Conservation (phyloP, 208 protist genomes). For the Trypanosoma boissoni region DNA sequence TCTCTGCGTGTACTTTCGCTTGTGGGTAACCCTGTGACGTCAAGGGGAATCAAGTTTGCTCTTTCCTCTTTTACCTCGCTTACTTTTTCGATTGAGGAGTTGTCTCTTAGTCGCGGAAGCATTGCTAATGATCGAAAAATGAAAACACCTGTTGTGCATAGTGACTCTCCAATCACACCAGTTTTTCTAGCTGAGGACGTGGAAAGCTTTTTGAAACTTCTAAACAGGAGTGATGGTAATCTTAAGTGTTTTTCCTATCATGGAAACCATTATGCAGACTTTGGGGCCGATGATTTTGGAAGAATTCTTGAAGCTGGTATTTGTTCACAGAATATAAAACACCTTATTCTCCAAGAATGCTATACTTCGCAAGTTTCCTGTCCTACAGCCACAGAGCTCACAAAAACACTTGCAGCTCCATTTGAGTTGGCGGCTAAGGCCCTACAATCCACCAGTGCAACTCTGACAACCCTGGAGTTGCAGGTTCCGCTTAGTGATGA, state of each 20-base stretch:
- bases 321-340: neutral
- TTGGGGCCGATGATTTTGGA: neutral
- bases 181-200: neutral
- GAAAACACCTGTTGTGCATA: neutral
- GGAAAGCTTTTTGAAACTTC: neutral
- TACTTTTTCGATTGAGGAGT: neutral
- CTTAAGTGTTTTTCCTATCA: constrained; percentile 5
- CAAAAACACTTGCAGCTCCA: constrained; percentile 24
- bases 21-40: constrained; percentile 49
- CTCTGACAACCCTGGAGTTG: constrained; percentile 42
- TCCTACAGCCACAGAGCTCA: neutral
- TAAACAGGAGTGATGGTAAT: neutral
- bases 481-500: constrained; percentile 58
- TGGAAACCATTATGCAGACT: neutral
- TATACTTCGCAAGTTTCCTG: constrained; percentile 11
- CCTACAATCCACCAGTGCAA: constrained; percentile 25
- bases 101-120: neutral
- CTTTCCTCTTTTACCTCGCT: neutral
- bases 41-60: constrained; percentile 19
- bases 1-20: constrained; percentile 30
- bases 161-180: neutral
- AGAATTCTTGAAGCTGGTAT: constrained; percentile 2
- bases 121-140: neutral
- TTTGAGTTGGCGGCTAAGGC: constrained; percentile 32
- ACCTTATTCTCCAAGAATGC: constrained; percentile 11